Evolutionary conservation across 176 grass and related monocot genomes (phyloP).

Genomic region (Avena sativa): DNA sequence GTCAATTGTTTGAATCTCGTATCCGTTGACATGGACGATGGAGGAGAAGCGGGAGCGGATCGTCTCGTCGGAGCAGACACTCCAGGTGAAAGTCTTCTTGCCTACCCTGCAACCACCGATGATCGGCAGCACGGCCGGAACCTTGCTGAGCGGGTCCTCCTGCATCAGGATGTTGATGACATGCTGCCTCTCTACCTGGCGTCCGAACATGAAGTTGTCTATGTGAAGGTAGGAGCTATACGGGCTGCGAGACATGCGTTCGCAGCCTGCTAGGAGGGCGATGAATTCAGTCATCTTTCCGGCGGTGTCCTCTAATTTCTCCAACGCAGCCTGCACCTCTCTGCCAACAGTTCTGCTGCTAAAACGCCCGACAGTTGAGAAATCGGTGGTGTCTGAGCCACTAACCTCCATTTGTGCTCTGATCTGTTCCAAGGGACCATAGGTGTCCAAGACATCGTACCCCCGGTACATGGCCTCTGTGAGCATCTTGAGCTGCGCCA

Average conservation of each 20-base stretch:
- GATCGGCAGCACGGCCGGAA: slow-evolving; percentile 13
- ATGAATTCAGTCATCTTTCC: slow-evolving; percentile 6
- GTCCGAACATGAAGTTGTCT: slow-evolving; percentile 47
- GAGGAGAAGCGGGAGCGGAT: slow-evolving; percentile 13
- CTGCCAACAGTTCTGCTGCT: not conserved
- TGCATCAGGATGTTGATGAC: slow-evolving; percentile 22
- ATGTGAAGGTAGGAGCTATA: slow-evolving; percentile 29
- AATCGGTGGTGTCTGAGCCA: not conserved
- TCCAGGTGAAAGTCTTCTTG: slow-evolving; percentile 31
- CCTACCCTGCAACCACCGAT: slow-evolving; percentile 34
- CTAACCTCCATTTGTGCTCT: not conserved
- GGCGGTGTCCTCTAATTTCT: not conserved
- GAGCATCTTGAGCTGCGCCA: slow-evolving; percentile 4
- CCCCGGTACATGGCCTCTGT: not conserved
- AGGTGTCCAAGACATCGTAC: not conserved
- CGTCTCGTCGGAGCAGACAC: slow-evolving; percentile 18
- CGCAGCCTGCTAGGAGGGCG: slow-evolving; percentile 12
- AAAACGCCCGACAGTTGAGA: too few relatives aligned
- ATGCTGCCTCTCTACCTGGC: slow-evolving; percentile 32
- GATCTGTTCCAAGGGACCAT: slow-evolving; percentile 4
- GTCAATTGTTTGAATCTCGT: not conserved
- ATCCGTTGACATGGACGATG: slow-evolving; percentile 23
- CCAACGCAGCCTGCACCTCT: not conserved
- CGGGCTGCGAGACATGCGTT: slow-evolving; percentile 21
- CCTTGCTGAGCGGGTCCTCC: not conserved